phyloP scores from a whole-genome alignment of 352 stramenopile genomes.

The Globisporangium orthogonon region DNA sequence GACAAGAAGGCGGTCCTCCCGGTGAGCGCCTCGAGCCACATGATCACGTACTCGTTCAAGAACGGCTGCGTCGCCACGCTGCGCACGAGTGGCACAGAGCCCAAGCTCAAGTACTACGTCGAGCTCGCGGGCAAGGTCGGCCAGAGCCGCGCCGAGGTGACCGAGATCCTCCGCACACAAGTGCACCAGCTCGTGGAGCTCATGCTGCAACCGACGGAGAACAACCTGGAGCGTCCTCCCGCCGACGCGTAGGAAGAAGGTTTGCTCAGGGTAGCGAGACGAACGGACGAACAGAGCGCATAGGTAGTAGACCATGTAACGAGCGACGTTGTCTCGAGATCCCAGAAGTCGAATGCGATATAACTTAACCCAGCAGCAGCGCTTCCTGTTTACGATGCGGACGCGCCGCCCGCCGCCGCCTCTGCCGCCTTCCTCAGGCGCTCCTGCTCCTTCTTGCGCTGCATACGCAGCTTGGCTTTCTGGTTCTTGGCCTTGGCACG shows the following conservation, averaged over 20 bases:
- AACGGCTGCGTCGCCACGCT: constrained; percentile 97
- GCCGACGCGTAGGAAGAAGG: constrained; percentile 14
- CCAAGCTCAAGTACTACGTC: constrained; percentile 99
- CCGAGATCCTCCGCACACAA: constrained; percentile 42
- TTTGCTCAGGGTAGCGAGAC: too few relatives aligned
- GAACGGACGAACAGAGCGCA: too few relatives aligned
- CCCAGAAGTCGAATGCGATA: neutral
- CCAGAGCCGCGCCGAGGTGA: constrained; percentile 57
- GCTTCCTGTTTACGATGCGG: neutral
- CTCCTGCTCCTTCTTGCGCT: constrained; percentile 71
- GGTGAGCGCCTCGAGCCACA: constrained; percentile 88
- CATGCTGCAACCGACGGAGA: constrained; percentile 79
- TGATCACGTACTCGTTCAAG: constrained; percentile 96
- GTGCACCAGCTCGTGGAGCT: constrained; percentile 71
- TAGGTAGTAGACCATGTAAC: neutral
- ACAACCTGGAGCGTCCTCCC: constrained; percentile 61
- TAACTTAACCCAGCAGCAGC: neutral
- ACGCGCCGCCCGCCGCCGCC: too few relatives aligned
- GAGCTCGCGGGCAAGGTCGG: constrained; percentile 81
- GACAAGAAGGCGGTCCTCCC: constrained; percentile 91
- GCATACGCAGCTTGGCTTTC: constrained; percentile 64
- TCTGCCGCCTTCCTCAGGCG: constrained; percentile 12
- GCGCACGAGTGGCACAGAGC: constrained; percentile 97
- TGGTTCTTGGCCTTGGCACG: constrained; percentile 71
- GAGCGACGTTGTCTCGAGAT: neutral